Evolutionary conservation across 106 monocot species (phyloP), one percentile per base, ranked within the genome.

Genomic region (Phalaenopsis aphrodite): DNA sequence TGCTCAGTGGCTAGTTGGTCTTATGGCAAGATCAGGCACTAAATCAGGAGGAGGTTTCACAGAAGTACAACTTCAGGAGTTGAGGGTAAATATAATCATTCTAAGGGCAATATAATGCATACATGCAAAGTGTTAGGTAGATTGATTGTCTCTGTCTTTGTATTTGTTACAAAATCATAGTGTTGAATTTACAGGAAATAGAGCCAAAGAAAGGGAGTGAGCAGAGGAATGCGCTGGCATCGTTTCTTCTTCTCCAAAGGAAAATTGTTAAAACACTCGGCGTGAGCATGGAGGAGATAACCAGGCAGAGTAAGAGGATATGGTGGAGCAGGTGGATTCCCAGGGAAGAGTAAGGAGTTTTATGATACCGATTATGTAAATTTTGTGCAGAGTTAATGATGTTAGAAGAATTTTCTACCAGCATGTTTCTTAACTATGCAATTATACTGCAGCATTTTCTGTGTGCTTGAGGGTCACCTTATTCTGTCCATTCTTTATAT

Each of bases 291-390:
- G 94, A 89, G 76, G 94, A 93, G 84, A 78, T 96, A 21, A 88
- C 73, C 83, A 84, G 79, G 52, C 88, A 88, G 65, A 77, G 87
- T 57, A 96, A 96, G 87, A 92, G 86, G 75, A 30, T 96, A 9
- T 96, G 96, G 96, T 96, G 96, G 96, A 94, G 90, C 78, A 82
- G 92, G 64, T 96, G 96, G 96, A 96, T 96, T 74, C 96, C 96
- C 8, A 83, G 78, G 75, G 87, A 96, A 78, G 91, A 94, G 65
- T 94, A 68, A 87, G 71, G 71, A 71, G 71, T 5, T 16, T 71
- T 5, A 71, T 65, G n/a, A 24, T 65, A 24, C 64, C 64, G 8
- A 65, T 65, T 21, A 65, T 65, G 64, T 65, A 65, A 23, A 65
- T 65, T 65, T 65, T 65, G 64, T 65, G 64, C 64, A 65, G 64